These are phyloP conservation scores for Candida smagusa DNA, from an alignment of 1,139 yeast species.

Conservation along the genomic window DNA sequence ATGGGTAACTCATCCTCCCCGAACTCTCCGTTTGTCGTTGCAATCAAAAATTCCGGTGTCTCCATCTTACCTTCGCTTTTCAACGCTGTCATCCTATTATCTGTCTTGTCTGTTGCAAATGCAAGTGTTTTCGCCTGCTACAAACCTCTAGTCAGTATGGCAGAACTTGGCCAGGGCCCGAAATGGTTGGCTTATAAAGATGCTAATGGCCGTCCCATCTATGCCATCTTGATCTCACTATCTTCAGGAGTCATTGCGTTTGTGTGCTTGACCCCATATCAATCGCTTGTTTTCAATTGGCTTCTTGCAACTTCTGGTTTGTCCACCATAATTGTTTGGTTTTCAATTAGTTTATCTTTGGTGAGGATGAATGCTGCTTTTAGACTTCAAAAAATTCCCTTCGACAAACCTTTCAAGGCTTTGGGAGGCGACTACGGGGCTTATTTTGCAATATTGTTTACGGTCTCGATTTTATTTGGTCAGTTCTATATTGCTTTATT, in stretches of 20 bases:
- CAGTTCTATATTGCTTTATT: constrained; percentile 42
- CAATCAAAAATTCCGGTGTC: constrained; percentile 26
- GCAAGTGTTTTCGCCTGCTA: constrained; percentile 33
- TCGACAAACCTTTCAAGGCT: constrained; percentile 11
- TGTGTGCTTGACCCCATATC: constrained; percentile 10
- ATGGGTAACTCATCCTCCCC: constrained; percentile 24
- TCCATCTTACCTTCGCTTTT: constrained; percentile 30
- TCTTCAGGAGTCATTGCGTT: constrained; percentile 10
- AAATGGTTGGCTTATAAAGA: constrained; percentile 27
- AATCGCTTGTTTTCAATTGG: constrained; percentile 31
- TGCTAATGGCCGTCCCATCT: constrained; percentile 29
- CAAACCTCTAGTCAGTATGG: constrained; percentile 29
- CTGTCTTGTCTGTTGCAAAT: constrained; percentile 33
- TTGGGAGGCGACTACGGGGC: constrained; percentile 15
- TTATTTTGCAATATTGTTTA: constrained; percentile 15
- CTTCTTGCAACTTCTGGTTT: constrained; percentile 39
- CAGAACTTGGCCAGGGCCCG: constrained; percentile 34
- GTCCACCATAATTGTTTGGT: constrained; percentile 40
- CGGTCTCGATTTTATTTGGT: constrained; percentile 27
- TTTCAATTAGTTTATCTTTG: constrained; percentile 20
- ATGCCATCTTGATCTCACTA: constrained; percentile 22
- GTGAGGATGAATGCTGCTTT: constrained; percentile 21
- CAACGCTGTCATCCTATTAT: constrained; percentile 30
- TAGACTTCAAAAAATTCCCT: constrained; percentile 13
- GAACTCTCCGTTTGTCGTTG: constrained; percentile 15